A percentile compares a stretch with the other conserved stretches of the same genome.
Conservation (phyloP, 1,139 yeast species). For the Suhomyces terraborum region DNA sequence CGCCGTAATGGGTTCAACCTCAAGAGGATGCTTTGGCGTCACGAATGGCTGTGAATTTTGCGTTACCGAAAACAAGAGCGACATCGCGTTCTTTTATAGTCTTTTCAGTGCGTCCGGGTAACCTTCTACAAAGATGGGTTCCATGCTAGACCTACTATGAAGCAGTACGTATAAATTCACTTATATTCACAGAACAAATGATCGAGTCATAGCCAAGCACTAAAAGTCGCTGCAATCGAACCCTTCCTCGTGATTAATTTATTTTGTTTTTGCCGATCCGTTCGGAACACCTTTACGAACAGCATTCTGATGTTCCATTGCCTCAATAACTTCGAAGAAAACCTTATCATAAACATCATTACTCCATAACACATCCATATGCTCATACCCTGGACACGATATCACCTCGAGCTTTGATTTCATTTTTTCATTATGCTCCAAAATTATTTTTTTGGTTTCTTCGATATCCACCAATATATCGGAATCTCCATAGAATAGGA, state of each 20-base stretch:
- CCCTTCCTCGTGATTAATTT: too few relatives aligned
- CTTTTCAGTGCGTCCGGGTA: conserved; percentile 16
- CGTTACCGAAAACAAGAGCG: conserved; percentile 45
- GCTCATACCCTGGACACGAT: conserved; percentile 33
- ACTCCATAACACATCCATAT: conserved; percentile 42
- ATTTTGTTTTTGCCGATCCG: not conserved
- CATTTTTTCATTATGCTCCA: conserved; percentile 32
- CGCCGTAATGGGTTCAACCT: conserved; percentile 75
- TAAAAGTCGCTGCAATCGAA: too few relatives aligned
- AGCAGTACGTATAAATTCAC: too few relatives aligned
- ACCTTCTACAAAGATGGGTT: conserved; percentile 5
- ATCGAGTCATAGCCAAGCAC: too few relatives aligned
- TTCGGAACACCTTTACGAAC: not conserved
- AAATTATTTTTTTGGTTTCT: conserved; percentile 29
- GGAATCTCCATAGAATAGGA: conserved; percentile 44
- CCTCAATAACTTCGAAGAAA: conserved; percentile 20
- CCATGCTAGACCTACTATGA: too few relatives aligned
- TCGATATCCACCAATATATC: conserved; percentile 46
- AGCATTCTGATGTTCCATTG: conserved; percentile 3
- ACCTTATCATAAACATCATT: conserved; percentile 33
- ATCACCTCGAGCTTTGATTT: conserved; percentile 23
- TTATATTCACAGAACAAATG: too few relatives aligned
- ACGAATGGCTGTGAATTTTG: conserved; percentile 70
- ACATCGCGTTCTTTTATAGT: conserved; percentile 12
- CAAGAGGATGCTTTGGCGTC: conserved; percentile 68